Evolutionary conservation across 495 filamentous ascomycete genomes (phyloP).

Genomic region (Rhypophila decipiens): DNA sequence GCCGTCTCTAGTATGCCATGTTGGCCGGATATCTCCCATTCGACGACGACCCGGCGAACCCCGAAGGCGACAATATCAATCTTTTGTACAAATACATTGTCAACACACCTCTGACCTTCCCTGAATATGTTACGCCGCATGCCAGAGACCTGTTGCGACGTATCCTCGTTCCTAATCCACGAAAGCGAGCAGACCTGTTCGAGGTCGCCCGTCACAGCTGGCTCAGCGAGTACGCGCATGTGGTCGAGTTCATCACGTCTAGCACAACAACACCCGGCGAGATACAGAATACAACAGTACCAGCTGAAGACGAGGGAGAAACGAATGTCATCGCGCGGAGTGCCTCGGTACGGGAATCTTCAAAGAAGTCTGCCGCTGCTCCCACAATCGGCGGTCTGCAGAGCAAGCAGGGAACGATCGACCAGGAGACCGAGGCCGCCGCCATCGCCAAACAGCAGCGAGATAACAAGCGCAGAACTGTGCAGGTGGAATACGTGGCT

Average conservation of each 20-base stretch:
- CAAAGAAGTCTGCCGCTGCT: constrained; percentile 54
- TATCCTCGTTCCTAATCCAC: constrained; percentile 92
- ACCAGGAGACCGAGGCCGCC: constrained; percentile 53
- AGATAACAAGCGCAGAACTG: constrained; percentile 87
- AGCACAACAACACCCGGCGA: constrained; percentile 83
- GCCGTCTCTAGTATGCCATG: constrained; percentile 87
- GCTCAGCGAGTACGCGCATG: constrained; percentile 91
- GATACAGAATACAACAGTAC: constrained; percentile 73
- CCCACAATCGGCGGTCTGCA: constrained; percentile 58
- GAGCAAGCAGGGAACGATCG: constrained; percentile 71
- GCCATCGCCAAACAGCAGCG: constrained; percentile 49
- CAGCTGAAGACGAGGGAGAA: constrained; percentile 57
- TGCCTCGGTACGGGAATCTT: constrained; percentile 84
- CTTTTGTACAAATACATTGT: constrained; percentile 99
- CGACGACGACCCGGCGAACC: constrained; percentile 97
- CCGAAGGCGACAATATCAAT: constrained; percentile 99
- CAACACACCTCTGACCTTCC: constrained; percentile 93
- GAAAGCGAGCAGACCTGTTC: constrained; percentile 92
- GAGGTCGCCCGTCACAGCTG: constrained; percentile 98
- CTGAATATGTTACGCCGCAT: constrained; percentile 98
- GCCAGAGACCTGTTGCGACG: constrained; percentile 86
- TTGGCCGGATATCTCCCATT: constrained; percentile 97
- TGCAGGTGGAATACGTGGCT: constrained; percentile 97
- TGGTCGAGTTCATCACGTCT: constrained; percentile 94
- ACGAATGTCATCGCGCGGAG: constrained; percentile 68